Evolutionary conservation across 768 basidiomycete species (phyloP).

Genomic region (Boletus sp.): DNA sequence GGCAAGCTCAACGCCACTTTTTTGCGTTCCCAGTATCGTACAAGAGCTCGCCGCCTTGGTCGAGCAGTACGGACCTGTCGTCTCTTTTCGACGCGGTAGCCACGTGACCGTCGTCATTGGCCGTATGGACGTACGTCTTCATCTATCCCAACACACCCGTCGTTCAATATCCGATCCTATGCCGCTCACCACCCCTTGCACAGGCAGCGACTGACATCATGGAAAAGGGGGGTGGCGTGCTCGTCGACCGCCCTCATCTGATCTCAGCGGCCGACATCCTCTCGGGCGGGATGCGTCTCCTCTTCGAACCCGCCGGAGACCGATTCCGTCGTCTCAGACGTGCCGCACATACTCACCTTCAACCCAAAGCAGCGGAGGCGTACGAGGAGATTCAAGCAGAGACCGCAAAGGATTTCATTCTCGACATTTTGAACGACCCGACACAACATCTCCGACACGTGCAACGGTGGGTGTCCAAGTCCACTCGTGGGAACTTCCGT

Average conservation of each 20-base stretch:
- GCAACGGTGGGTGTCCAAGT: constrained; percentile 7
- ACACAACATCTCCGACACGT: constrained; percentile 9
- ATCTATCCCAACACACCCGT: background rate
- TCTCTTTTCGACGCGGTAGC: constrained; percentile 47
- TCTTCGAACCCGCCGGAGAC: constrained; percentile 48
- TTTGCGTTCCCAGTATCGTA: background rate
- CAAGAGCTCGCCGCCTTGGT: constrained; percentile 46
- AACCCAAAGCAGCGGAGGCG: constrained; percentile 33
- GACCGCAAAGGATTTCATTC: constrained; percentile 16
- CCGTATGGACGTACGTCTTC: constrained; percentile 10
- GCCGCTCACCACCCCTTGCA: constrained; percentile 27
- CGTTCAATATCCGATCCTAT: background rate
- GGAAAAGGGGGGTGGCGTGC: constrained; percentile 53
- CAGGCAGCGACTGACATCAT: constrained; percentile 55
- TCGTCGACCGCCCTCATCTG: constrained; percentile 46
- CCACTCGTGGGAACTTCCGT: background rate
- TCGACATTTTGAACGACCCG: constrained; percentile 20
- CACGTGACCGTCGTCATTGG: constrained; percentile 17
- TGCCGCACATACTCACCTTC: constrained; percentile 51
- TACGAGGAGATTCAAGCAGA: constrained; percentile 46
- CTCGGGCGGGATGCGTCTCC: constrained; percentile 50
- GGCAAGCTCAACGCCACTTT: no score
- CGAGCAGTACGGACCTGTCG: constrained; percentile 52
- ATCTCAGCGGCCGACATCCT: constrained; percentile 55
- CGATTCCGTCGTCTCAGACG: constrained; percentile 53